Conservation (phyloP, 371 early-diverging fungal species). For the Nematocida homosporus region DNA sequence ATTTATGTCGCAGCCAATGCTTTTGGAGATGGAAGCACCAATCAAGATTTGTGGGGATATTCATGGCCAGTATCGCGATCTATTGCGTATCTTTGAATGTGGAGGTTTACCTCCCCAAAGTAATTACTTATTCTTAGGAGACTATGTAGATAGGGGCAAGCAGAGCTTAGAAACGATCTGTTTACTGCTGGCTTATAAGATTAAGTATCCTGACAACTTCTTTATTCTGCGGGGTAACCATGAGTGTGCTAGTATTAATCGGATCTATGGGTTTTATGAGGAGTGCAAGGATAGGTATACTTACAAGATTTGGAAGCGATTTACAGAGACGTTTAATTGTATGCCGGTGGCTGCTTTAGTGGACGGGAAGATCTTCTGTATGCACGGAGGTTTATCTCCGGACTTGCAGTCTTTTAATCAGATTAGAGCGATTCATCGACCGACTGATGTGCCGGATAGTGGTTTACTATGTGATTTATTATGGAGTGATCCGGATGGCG, state of each 20-base stretch:
- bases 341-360: constrained; percentile 90
- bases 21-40: constrained; percentile 84
- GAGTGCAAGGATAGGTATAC: constrained; percentile 92
- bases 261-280: constrained; percentile 94
- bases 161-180: constrained; percentile 87
- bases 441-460: constrained; percentile 95
- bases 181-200: constrained; percentile 85
- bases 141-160: constrained; percentile 96
- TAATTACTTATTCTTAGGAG: constrained; percentile 89
- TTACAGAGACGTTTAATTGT: constrained; percentile 95
- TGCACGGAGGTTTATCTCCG: constrained; percentile 97
- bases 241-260: constrained; percentile 86
- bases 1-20: constrained; percentile 80
- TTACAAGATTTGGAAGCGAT: constrained; percentile 93
- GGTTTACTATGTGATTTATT: constrained; percentile 95
- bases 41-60: constrained; percentile 91
- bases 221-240: constrained; percentile 89
- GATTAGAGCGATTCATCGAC: constrained; percentile 85
- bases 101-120: constrained; percentile 80
- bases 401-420: constrained; percentile 91
- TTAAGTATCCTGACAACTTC: constrained; percentile 88
- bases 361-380: constrained; percentile 86
- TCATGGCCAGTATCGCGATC: constrained; percentile 91
- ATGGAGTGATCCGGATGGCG: constrained; percentile 97
- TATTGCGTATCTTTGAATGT: constrained; percentile 82